Evolutionary conservation across 192 early-diverging fungal species (phyloP).

Genomic region (Podila minutissima): DNA sequence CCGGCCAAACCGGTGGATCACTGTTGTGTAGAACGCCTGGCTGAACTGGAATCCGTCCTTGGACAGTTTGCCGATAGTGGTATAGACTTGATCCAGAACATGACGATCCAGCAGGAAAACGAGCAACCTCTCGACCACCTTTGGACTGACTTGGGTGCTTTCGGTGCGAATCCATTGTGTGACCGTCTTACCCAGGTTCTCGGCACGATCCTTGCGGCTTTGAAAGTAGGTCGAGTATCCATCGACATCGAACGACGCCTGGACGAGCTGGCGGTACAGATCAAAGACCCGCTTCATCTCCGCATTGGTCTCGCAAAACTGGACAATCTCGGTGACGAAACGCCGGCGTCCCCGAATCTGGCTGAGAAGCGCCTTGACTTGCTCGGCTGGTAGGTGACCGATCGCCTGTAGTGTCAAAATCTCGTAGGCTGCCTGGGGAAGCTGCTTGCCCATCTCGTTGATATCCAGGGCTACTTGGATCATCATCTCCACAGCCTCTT

Average conservation of each 20-base stretch:
- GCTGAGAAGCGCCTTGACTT: conserved; percentile 25
- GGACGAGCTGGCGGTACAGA: conserved; percentile 17
- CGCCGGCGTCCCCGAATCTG: conserved; percentile 48
- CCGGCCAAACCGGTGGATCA: conserved; percentile 37
- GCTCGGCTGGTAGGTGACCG: conserved; percentile 29
- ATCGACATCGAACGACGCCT: conserved; percentile 29
- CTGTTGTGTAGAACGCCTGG: conserved; percentile 30
- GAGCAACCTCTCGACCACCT: conserved; percentile 24
- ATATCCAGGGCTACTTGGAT: conserved; percentile 38
- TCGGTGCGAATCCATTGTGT: conserved; percentile 22
- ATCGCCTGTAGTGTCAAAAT: conserved; percentile 19
- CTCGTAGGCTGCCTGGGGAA: conserved; percentile 39
- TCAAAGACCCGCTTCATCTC: conserved; percentile 30
- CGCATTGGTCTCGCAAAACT: conserved; percentile 33
- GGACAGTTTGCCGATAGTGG: conserved; percentile 1
- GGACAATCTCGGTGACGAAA: conserved; percentile 31
- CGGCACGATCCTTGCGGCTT: conserved; percentile 21
- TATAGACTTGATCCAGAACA: conserved; percentile 22
- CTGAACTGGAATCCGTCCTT: conserved; percentile 22
- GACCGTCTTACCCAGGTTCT: conserved; percentile 3
- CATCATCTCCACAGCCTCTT: conserved; percentile 49
- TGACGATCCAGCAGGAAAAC: conserved; percentile 32
- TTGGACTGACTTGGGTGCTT: neutral
- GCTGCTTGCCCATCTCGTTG: conserved; percentile 37
- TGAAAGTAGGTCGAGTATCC: conserved; percentile 34